Conservation (phyloP, 345 rosid species). For the Arabidopsis thaliana region DNA sequence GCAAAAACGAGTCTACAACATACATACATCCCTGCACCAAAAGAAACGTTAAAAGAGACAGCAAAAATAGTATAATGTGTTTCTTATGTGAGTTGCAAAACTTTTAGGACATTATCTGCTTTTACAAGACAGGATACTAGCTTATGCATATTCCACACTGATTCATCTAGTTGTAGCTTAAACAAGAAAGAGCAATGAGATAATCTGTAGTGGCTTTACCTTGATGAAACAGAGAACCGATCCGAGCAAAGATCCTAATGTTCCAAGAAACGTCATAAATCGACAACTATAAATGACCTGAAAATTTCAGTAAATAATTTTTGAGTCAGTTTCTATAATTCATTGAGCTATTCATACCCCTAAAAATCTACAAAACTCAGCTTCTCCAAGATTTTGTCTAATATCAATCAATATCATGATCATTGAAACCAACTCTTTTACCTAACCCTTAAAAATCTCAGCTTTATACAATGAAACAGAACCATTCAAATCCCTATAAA, state of each 20-base stretch:
- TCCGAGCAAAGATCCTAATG: conserved; percentile 75
- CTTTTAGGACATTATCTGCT: background rate
- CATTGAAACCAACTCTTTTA: background rate
- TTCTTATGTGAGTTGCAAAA: conserved; percentile 4
- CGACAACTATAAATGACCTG: conserved; percentile 74
- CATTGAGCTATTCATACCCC: background rate
- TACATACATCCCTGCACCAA: conserved; percentile 70
- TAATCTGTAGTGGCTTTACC: conserved; percentile 46
- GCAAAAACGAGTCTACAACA: conserved; percentile 63
- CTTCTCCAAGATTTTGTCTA: background rate
- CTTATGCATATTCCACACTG: background rate
- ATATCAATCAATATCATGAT: background rate
- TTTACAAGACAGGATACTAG: background rate
- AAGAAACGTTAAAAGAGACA: conserved; percentile 12
- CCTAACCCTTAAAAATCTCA: background rate
- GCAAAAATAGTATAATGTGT: background rate
- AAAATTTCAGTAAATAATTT: background rate
- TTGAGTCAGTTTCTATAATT: background rate
- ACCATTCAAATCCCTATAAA: background rate
- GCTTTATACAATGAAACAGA: background rate
- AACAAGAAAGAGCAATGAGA: background rate
- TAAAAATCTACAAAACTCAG: background rate
- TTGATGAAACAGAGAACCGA: conserved; percentile 79
- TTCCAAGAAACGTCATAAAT: conserved; percentile 76
- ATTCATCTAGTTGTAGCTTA: background rate